Evolutionary conservation across 192 early-diverging fungal species (phyloP).

Genomic region (Backusella mclennaniae): DNA sequence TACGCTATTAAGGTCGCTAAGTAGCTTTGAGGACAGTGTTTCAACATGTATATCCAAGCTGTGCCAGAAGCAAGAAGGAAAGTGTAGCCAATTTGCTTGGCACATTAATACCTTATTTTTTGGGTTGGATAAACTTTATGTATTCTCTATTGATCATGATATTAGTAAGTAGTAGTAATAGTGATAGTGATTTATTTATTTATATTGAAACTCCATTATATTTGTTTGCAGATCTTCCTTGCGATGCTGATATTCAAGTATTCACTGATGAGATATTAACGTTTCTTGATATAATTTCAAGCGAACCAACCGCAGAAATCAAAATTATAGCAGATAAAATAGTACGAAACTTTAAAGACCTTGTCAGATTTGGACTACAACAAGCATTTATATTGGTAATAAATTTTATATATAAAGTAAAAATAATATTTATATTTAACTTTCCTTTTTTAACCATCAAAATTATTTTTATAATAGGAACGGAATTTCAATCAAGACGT

Average conservation of each 20-base stretch:
- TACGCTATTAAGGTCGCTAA: background rate
- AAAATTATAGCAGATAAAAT: background rate
- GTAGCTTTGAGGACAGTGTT: background rate
- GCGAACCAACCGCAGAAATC: background rate
- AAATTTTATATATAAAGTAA: background rate
- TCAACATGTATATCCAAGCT: background rate
- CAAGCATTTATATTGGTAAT: conserved; percentile 8
- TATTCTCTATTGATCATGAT: background rate
- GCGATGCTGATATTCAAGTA: background rate
- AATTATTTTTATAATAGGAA: conserved; percentile 4
- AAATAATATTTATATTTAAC: background rate
- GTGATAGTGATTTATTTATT: background rate
- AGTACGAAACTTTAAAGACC: conserved; percentile 5
- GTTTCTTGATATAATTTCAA: background rate
- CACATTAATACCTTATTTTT: conserved; percentile 2
- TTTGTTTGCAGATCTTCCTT: conserved; percentile 4
- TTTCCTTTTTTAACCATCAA: background rate
- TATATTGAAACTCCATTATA: background rate
- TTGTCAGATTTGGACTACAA: conserved; percentile 10
- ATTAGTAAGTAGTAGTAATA: background rate
- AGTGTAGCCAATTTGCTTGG: background rate
- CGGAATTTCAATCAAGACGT: background rate
- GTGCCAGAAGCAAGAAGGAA: background rate
- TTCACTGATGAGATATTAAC: background rate
- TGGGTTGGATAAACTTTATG: background rate